Conservation (phyloP, 768 basidiomycete genomes). For the Mycena capillaripes region DNA sequence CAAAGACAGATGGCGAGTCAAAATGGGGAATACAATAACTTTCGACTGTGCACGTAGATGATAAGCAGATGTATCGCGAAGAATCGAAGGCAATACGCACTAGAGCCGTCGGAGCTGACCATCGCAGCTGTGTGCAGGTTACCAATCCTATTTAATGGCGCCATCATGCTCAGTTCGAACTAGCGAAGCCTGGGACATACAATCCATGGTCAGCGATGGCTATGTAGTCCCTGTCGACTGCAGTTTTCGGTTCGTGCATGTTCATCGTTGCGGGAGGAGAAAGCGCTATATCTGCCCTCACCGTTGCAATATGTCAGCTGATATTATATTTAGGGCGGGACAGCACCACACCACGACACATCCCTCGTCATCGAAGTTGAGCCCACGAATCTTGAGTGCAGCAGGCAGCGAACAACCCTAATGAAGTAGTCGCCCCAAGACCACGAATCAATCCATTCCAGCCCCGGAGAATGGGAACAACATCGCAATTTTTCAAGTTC, state of each 20-base stretch:
- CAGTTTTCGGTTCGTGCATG: slow-evolving; percentile 61
- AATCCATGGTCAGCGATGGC: slow-evolving; percentile 86
- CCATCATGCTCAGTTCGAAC: background rate
- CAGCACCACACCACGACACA: background rate
- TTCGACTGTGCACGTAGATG: slow-evolving; percentile 72
- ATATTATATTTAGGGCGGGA: background rate
- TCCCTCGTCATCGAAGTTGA: background rate
- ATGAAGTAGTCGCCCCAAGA: too few relatives aligned
- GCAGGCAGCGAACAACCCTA: too few relatives aligned
- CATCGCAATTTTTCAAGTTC: too few relatives aligned
- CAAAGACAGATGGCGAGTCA: slow-evolving; percentile 94
- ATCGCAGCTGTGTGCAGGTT: slow-evolving; percentile 88
- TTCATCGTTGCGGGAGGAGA: slow-evolving; percentile 56
- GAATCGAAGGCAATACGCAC: slow-evolving; percentile 54
- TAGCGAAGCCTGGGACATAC: slow-evolving; percentile 54
- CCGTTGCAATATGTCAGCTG: background rate
- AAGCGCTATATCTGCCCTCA: background rate
- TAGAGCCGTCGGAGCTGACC: slow-evolving; percentile 86
- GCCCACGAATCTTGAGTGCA: too few relatives aligned
- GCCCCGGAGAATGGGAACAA: too few relatives aligned
- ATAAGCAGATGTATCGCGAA: background rate
- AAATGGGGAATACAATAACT: slow-evolving; percentile 95
- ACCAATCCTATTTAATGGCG: slow-evolving; percentile 73
- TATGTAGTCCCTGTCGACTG: slow-evolving; percentile 72
- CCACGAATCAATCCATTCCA: too few relatives aligned